These are phyloP conservation scores for Pulveroboletus ravenelii DNA, from an alignment of 768 basidiomycete species.

Conservation along the genomic window DNA sequence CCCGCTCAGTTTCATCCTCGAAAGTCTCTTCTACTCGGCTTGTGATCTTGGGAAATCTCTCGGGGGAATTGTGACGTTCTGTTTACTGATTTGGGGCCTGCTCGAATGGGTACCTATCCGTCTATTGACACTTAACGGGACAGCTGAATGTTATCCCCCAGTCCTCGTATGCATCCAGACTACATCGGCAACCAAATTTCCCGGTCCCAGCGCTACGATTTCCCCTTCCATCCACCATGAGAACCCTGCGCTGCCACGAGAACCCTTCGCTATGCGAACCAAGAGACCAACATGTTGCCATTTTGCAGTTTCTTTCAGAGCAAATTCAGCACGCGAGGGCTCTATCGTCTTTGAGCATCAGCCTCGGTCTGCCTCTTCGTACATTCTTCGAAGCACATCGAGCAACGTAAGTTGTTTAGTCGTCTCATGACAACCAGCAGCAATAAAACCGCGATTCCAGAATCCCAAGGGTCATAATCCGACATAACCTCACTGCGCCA, in stretches of 20 bases:
- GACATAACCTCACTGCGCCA: not conserved
- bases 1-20: not conserved
- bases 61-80: conserved; percentile 14
- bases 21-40: conserved; percentile 1
- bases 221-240: conserved; percentile 8
- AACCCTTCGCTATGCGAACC: conserved; percentile 8
- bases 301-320: conserved; percentile 25
- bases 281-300: conserved; percentile 14
- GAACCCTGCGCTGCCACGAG: conserved; percentile 2
- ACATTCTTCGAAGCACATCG: conserved; percentile 20
- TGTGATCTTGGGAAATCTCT: conserved; percentile 14
- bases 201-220: conserved; percentile 2
- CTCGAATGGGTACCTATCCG: conserved; percentile 20
- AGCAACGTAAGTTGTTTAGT: conserved; percentile 12
- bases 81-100: conserved; percentile 18
- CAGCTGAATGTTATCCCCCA: conserved; percentile 10
- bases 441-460: conserved; percentile 3
- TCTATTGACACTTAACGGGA: not conserved
- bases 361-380: conserved; percentile 19
- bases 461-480: conserved; percentile 3
- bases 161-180: conserved; percentile 12
- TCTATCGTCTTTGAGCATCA: conserved; percentile 18
- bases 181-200: conserved; percentile 1
- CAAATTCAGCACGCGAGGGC: conserved; percentile 28
- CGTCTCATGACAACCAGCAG: not conserved